phyloP scores from a whole-genome alignment of 2,329 filamentous ascomycete genomes.

The Dendryphion nanum region DNA sequence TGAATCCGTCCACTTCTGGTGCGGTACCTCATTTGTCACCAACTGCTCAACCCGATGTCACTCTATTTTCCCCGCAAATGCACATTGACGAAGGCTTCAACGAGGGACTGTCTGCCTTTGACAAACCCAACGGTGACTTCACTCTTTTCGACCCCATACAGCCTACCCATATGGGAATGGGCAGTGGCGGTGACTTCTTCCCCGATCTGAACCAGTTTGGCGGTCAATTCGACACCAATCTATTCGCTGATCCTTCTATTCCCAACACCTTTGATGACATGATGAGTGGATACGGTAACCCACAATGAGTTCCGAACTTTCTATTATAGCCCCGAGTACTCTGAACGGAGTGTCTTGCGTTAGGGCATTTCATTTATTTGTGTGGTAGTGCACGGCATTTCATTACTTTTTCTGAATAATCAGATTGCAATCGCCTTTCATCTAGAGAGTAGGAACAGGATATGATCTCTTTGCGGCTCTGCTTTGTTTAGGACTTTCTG shows the following conservation, averaged over 20 bases:
- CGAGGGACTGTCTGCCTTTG: constrained; percentile 45
- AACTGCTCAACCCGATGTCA: constrained; percentile 64
- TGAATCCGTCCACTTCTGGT: constrained; percentile 16
- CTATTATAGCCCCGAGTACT: too few species aligned
- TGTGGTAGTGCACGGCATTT: too few species aligned
- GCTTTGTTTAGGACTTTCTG: too few species aligned
- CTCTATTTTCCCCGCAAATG: constrained; percentile 67
- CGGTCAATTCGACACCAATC: constrained; percentile 39
- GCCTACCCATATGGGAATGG: constrained; percentile 21
- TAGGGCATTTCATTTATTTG: too few species aligned
- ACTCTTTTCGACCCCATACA: constrained; percentile 52
- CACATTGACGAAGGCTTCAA: constrained; percentile 63
- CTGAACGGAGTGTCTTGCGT: too few species aligned
- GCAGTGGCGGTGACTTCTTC: constrained; percentile 34
- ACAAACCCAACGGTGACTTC: constrained; percentile 55
- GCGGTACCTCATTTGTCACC: constrained; percentile 62
- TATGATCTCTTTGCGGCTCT: too few species aligned
- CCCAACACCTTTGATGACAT: constrained; percentile 25
- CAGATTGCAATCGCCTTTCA: too few species aligned
- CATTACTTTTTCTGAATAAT: too few species aligned
- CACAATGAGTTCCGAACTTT: too few species aligned
- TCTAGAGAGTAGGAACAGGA: too few species aligned
- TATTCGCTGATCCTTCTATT: constrained; percentile 25
- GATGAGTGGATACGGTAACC: constrained; percentile 25
- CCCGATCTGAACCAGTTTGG: constrained; percentile 34